Evolutionary conservation across 2,329 filamentous ascomycete species (phyloP).

Genomic region (Alternaria dauci): DNA sequence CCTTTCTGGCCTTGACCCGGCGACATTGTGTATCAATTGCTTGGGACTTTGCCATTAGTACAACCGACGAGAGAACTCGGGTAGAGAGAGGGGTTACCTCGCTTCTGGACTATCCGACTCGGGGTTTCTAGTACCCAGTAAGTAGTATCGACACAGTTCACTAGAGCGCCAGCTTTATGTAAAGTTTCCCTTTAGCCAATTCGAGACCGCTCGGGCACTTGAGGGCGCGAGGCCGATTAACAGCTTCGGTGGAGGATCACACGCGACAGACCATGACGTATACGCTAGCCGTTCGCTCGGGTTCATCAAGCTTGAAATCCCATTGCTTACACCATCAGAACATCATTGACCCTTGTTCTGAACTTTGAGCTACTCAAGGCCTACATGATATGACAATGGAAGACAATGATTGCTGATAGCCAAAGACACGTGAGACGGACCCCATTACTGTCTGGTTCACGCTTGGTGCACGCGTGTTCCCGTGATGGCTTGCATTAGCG

Average conservation of each 20-base stretch:
- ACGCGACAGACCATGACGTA: slow-evolving; percentile 13
- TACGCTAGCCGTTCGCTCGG: slow-evolving; percentile 1
- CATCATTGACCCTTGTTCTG: background rate
- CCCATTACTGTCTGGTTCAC: background rate
- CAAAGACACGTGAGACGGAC: background rate
- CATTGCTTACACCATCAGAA: background rate
- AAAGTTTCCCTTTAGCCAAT: background rate
- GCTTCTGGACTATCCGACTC: background rate
- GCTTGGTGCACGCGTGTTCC: slow-evolving; percentile 16
- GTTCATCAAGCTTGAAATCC: background rate
- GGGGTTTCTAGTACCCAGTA: background rate
- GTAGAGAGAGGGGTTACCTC: background rate
- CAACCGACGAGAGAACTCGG: background rate
- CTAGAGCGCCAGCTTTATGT: background rate
- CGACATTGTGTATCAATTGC: background rate
- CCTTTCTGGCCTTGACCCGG: slow-evolving; percentile 3
- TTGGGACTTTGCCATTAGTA: background rate
- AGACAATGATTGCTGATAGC: background rate
- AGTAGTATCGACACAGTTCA: background rate
- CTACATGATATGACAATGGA: background rate
- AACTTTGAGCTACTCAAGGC: background rate
- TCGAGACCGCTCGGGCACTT: slow-evolving; percentile 2
- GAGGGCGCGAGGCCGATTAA: slow-evolving; percentile 5
- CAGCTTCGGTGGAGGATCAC: background rate
- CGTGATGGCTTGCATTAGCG: slow-evolving; percentile 43